Evolutionary conservation across 2,329 filamentous ascomycete species (phyloP).

Genomic region (Colletotrichum costaricense): DNA sequence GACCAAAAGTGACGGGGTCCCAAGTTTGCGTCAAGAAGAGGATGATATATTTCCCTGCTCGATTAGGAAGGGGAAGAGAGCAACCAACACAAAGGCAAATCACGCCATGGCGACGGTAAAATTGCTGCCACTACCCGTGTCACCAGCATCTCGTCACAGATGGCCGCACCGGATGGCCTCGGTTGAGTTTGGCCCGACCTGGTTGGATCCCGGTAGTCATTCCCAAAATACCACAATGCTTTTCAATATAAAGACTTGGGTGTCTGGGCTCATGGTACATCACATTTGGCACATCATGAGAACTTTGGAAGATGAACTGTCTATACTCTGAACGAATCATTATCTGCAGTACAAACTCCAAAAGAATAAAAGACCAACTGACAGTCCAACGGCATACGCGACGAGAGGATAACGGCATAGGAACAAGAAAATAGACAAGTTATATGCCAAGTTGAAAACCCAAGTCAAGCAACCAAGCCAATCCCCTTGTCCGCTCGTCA

Average conservation of each 20-base stretch:
- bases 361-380: neutral
- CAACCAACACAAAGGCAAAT: neutral
- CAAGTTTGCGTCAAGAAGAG: neutral
- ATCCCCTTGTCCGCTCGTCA: neutral
- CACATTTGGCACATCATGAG: neutral
- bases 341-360: conserved; percentile 4
- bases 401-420: neutral
- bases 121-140: neutral
- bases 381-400: neutral
- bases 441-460: conserved; percentile 19
- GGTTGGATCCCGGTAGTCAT: too few relatives aligned
- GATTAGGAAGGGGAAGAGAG: neutral
- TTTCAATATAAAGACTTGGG: too few relatives aligned
- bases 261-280: neutral
- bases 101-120: neutral
- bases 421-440: conserved; percentile 5
- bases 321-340: conserved; percentile 21
- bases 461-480: conserved; percentile 3
- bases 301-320: conserved; percentile 3
- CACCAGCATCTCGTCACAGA: neutral
- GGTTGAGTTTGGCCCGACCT: neutral
- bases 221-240: neutral
- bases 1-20: neutral
- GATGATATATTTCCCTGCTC: neutral
- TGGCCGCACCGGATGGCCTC: too few relatives aligned